These are phyloP conservation scores for Ustulina deusta DNA, from an alignment of 2,329 filamentous ascomycete species.

Conservation along the genomic window DNA sequence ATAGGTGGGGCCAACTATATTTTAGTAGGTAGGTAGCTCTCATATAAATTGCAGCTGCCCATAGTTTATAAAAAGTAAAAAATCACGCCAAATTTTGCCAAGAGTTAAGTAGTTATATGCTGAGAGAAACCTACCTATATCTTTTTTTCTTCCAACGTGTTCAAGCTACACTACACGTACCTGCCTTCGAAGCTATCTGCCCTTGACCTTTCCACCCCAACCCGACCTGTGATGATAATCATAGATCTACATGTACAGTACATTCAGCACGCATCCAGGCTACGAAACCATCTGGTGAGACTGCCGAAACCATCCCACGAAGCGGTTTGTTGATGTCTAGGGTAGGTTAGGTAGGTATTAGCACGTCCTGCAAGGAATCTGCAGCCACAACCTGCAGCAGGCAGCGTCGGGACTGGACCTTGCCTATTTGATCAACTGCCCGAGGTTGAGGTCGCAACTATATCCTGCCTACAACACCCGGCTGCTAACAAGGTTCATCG, in stretches of 20 bases:
- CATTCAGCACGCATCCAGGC: background rate
- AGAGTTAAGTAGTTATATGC: background rate
- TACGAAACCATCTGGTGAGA: background rate
- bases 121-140: background rate
- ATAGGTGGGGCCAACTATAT: conserved; percentile 14
- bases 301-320: background rate
- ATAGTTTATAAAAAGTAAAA: conserved; percentile 19
- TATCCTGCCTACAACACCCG: background rate
- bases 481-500: background rate
- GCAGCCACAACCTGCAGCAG: conserved; percentile 1
- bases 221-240: background rate
- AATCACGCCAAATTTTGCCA: conserved; percentile 7
- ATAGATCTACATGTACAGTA: too few species aligned
- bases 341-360: background rate
- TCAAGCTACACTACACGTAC: background rate
- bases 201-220: background rate
- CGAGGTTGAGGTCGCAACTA: conserved; percentile 1
- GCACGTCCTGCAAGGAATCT: background rate
- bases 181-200: background rate
- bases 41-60: conserved; percentile 31
- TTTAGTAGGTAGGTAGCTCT: conserved; percentile 22
- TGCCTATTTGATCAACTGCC: background rate
- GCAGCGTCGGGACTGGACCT: background rate
- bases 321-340: background rate
- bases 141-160: background rate